Base-by-base conservation (phyloP, 2,329 filamentous ascomycete species). In the Xylaria multiplex region DNA sequence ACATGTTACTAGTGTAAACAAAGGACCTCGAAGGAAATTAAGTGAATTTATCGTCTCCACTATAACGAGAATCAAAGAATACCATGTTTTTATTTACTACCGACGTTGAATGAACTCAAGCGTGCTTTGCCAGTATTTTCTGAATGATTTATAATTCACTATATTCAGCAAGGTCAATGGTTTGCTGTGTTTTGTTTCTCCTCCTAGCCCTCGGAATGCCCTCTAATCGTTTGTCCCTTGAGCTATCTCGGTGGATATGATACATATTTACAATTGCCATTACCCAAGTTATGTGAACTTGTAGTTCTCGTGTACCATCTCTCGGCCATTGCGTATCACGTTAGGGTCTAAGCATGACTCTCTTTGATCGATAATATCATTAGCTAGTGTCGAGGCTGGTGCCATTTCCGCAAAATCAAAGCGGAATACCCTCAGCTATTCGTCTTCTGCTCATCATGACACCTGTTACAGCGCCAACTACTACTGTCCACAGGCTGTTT, bases 391-490 rank as follows among this genome's bases (percentile, higher is more conserved):
- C 50, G 52, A 32, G 42, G 7, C 42, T 37, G 48, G 42, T 46
- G 30, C 49, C 48, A 52, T 50, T 32, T 30, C 49, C 61, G 19
- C 40, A 55, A 50, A 24, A 46, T 13, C 11, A 40, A 50, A 32
- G n/a, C 32, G 9, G 48, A 48, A 30, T 30, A 30, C 19, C 27
- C 27, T 59, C 59, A 50, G 45, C 35, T 52, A 19, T 27, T 56
- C 3, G 50, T 14, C 50, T 57, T 64, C 24, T 68, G 66, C 48
- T 67, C 32, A 30, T 62, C 58, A 37, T 62, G 68, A 62, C 83
- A 85, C 22, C 74, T 65, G 67, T 84, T 83, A 71, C 83, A 85
- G 37, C 77, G 75, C 84, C 83, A 84, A 32, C 75, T 76, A 48
- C 74, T 77, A 49, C 71, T 69, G 3, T 73, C 74, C 9, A 82